Evolutionary conservation across 1,139 yeast species (phyloP).

Genomic region (Debaryomyces psychrophilus): DNA sequence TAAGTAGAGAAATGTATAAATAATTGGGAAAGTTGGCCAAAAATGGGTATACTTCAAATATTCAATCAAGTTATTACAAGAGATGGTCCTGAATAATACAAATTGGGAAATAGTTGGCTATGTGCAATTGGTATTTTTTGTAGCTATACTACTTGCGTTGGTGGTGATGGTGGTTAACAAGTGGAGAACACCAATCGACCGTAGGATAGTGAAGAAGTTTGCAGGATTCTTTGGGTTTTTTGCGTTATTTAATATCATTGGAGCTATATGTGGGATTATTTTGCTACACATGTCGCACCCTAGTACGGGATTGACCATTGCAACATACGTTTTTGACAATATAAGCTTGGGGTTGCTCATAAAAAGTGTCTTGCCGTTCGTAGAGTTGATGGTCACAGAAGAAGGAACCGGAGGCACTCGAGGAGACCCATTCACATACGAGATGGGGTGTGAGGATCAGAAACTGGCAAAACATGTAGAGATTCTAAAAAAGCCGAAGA

Average conservation of each 20-base stretch:
- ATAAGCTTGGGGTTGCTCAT: slow-evolving; percentile 23
- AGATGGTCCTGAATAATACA: slow-evolving; percentile 1
- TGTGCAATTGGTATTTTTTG: slow-evolving; percentile 22
- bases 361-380: slow-evolving; percentile 20
- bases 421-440: slow-evolving; percentile 1
- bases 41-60: not conserved
- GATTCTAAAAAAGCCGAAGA: not conserved
- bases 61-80: not conserved
- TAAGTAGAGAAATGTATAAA: not conserved
- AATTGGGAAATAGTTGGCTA: slow-evolving; percentile 22
- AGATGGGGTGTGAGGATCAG: not conserved
- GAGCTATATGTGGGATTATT: slow-evolving; percentile 22
- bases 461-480: not conserved
- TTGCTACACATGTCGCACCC: slow-evolving; percentile 13
- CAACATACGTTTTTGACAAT: slow-evolving; percentile 23
- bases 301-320: slow-evolving; percentile 17
- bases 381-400: slow-evolving; percentile 3
- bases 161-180: slow-evolving; percentile 1
- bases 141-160: slow-evolving; percentile 12
- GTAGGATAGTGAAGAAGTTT: slow-evolving; percentile 11
- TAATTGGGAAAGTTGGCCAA: not conserved
- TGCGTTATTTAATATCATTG: slow-evolving; percentile 19
- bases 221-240: slow-evolving; percentile 18
- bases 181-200: not conserved
- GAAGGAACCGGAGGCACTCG: not conserved